Base-by-base conservation (phyloP, 139 green algal species). In the Yamagishiella unicocca region DNA sequence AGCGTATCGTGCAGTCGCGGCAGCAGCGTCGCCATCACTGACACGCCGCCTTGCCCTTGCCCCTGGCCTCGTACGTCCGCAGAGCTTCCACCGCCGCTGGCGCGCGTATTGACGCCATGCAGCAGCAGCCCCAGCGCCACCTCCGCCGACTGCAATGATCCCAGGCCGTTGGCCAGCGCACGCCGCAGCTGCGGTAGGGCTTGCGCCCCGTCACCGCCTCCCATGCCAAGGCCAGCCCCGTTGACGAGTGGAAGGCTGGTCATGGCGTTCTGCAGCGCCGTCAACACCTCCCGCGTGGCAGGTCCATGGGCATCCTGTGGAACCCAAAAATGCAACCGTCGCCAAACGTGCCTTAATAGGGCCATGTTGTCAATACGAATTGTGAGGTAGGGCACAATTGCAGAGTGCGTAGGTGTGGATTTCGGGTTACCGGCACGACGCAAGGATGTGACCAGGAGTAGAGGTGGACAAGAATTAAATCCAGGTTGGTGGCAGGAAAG, bases 221-320 rank as follows among this genome's bases (percentile, higher is more conserved):
- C 31, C 29, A 40, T 42, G 21, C 55, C 80, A n/a, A 86, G 80
- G 42, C 31, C 80, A 0, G 80, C 80, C 31, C 80, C 80, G 61
- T 86, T 86, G 45, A 86, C 80, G 5, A 86, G 80, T 21, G 80
- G 80, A 43, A 86, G 64, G 62, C 62, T 78, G 43, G 64, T 77
- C 64, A 78, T 66, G 33, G 80, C 80, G 80, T 86, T 86, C 35
- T 86, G 80, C 45, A 86, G 66, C 66, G 80, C 80, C 10, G 64
- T 53, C 40, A 86, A 43, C 40, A 86, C 45, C 64, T 77, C 80
- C 6, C 33, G 80, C 3, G 62, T 86, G 64, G 80, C 80, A 31
- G 45, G 62, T 12, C 62, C 43, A 10, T 68, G 64, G 31, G 31
- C 24, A 19, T 50, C 80, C 80, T 86, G 77, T 1, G 22, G 70